Evolutionary conservation across 2,329 filamentous ascomycete species (phyloP), one percentile per base, ranked within the genome.

Genomic region (Acrodontium crateriforme): DNA sequence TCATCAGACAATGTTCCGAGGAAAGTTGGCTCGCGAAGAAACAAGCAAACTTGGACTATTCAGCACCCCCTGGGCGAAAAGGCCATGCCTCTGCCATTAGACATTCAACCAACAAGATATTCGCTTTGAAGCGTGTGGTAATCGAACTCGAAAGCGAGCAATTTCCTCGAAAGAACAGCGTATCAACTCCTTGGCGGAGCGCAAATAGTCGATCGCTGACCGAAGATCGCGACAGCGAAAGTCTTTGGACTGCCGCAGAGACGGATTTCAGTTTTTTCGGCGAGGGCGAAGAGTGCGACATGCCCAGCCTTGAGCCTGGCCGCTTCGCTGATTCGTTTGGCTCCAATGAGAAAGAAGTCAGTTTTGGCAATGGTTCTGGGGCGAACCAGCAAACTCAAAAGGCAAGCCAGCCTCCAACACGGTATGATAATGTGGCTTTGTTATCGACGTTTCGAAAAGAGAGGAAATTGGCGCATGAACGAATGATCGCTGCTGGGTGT

Each of bases 221-320:
- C 0, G 67, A 70, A 25, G 70, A 74, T 37, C 51, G 55, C 6
- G 71, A 75, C 40, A 66, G 63, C 4, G 70, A 74, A 42, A 60
- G 62, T 3, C 57, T 74, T 8, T 74, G 69, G 70, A 57, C 62
- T 27, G 69, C 69, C 6, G 67, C 69, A 3, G 56, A 61, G 31
- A 57, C 65, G 28, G 71, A 75, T 41, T 75, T 74, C 36, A 47
- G 42, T 27, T 52, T 52, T 31, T 75, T 75, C 32, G 62, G 57
- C 1, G 66, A 69, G 20, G 65, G 65, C 25, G 69, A 72, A 40
- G 68, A 66, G 15, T 32, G 34, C 27, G 31, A 37, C 23, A 8
- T 44, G 24, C 41, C 45, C 8, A 46, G 40, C 15, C 33, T 47
- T 5, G 44, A 47, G 24, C 34, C 32, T 5, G 40, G 39, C 9